Evolutionary conservation across 306 rosid genomes (phyloP), one percentile per base, ranked within the genome.

Genomic region (Elaeagnus macrophylla): DNA sequence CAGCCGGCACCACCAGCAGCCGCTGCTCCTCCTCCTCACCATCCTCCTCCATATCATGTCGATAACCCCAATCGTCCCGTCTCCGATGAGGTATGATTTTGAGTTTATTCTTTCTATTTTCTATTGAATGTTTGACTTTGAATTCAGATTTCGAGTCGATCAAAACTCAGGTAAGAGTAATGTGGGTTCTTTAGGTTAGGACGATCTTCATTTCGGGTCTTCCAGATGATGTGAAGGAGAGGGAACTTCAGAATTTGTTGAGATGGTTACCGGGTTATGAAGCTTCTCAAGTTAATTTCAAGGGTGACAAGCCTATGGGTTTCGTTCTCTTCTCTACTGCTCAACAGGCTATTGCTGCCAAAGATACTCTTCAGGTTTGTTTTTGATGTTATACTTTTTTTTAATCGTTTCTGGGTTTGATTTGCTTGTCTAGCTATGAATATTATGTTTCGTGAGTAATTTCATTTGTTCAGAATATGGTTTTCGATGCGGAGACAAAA

Each of bases 291-390:
- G 76, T 88, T 0, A 93, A 93, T 68, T 76, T 79, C 61, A 93
- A 93, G 72, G 99, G 95, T 6, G 99, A 93, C 46, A 93, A 93
- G 59, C 99, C 99, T 9, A 93, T 93, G 95, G 94, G 99, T 16
- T 93, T 93, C 39, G 99, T 96, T 13, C 95, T 93, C 10, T 93
- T 93, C 63, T 59, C 78, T 41, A 18, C 81, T 1, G 74, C 85
- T 3, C 99, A 80, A 56, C 79, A 81, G 48, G 99, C 99, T 7
- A 43, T 87, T 59, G 83, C 87, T 5, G 99, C 96, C 10, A 93
- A 82, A 72, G 94, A 93, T 9, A 79, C 85, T 54, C 89, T 93
- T 15, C 99, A 93, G 84, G 91, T 83, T 69, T 54, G 9, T 1
- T 14, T 36, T 40, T 12, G 16, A 32, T 54, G 18, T 19, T 1